Evolutionary conservation across 1,284 basidiomycete genomes (phyloP).

Genomic region (Lignosus rhinocerotis): DNA sequence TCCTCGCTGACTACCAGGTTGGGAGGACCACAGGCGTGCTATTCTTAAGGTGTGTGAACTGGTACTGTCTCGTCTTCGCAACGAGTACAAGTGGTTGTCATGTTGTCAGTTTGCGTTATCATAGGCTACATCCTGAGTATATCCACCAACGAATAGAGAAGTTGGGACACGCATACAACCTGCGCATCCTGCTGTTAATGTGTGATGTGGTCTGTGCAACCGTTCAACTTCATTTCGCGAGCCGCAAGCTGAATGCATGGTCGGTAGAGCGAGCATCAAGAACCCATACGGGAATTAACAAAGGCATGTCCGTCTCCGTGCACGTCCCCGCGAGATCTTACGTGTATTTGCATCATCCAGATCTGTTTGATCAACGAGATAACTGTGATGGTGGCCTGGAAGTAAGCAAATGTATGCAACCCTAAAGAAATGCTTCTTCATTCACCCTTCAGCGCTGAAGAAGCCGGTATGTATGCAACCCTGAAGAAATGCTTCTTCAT

Average conservation of each 20-base stretch:
- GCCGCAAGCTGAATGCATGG: neutral
- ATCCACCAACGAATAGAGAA: conserved; percentile 89
- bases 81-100: neutral
- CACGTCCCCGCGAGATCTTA: neutral
- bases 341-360: conserved; percentile 35
- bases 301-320: conserved; percentile 48
- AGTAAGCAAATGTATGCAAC: conserved; percentile 53
- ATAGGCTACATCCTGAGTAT: conserved; percentile 97
- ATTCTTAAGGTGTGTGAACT: conserved; percentile 72
- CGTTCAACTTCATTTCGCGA: neutral
- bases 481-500: neutral
- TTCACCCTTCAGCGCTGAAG: conserved; percentile 64
- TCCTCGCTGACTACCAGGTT: conserved; percentile 93
- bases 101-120: conserved; percentile 79
- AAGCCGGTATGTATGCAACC: conserved; percentile 54
- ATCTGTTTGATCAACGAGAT: conserved; percentile 90
- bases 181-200: conserved; percentile 87
- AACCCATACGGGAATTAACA: conserved; percentile 89
- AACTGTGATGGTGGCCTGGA: conserved; percentile 92
- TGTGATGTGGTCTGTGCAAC: conserved; percentile 84
- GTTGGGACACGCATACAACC: conserved; percentile 78
- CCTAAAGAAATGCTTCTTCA: neutral
- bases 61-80: neutral
- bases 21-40: conserved; percentile 93
- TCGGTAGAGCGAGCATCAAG: conserved; percentile 82